Base-by-base conservation (phyloP, 2,329 filamentous ascomycete genomes). In the Alternaria hordeiaustralica region DNA sequence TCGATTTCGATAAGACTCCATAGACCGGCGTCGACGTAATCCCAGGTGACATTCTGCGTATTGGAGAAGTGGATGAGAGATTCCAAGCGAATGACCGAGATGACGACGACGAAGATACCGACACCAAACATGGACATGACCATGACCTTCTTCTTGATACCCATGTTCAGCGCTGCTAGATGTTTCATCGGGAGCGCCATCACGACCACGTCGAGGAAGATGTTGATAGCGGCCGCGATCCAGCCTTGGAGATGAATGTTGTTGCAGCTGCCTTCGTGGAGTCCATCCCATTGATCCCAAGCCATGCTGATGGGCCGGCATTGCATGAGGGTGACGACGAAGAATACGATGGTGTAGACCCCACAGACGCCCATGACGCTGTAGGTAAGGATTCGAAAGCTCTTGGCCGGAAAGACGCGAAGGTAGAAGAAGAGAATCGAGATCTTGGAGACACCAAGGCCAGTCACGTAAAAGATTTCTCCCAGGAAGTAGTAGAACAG, bases 251-350 rank as follows among this genome's bases (percentile, higher is more conserved):
- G 60, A 45, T 79, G 70, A 43, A 79, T 73, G 55, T 80, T 51
- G 66, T 75, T 77, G 65, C 78, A 80, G 12, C 25, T 64, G 13
- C 75, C 77, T 18, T 61, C 5, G 50, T 76, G 63, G 15, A 69
- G 66, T 28, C 66, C 63, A 51, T 73, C 74, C 77, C 71, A 76
- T 53, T 75, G 71, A 2, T 60, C 70, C 86, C 86, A 88, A 73
- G 85, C 86, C 58, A 79, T 80, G 5, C 75, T 75, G 11, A 86
- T 76, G 3, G 86, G 86, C 13, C 69, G 72, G 69, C 86, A 87
- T 72, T 87, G 84, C 54, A 86, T 80, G 6, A 83, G 76, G 44
- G 84, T 76, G 28, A 85, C 77, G 64, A 86, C 81, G 69, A 84
- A 82, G 66, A 85, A 87, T 11, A 82, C 76, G 5, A 83, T 47